These are phyloP conservation scores for Penicillium cosmopolitanum DNA, from an alignment of 495 filamentous ascomycete species.

Conservation along the genomic window DNA sequence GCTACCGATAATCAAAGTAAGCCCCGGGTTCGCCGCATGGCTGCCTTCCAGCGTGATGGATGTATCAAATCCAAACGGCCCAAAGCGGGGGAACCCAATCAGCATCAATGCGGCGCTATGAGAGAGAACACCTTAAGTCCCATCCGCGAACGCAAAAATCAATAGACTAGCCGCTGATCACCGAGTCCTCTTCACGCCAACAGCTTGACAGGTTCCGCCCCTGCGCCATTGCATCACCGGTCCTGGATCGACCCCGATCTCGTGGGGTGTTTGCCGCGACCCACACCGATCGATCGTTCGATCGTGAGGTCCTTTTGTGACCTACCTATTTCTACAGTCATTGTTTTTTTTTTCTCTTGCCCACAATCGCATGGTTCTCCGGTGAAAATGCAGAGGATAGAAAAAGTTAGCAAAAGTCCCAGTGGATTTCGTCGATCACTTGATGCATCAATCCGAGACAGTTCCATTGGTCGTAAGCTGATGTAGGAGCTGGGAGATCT, in stretches of 20 bases:
- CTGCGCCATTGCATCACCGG: conserved; percentile 33
- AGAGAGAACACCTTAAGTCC: neutral
- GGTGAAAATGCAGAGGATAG: neutral
- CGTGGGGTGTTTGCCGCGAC: conserved; percentile 11
- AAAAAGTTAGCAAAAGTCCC: neutral
- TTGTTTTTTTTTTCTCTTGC: neutral
- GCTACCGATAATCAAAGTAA: neutral
- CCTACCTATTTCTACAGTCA: neutral
- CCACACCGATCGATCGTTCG: conserved; percentile 33
- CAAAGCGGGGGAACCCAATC: conserved; percentile 14
- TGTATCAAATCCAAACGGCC: conserved; percentile 16
- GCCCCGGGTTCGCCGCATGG: neutral
- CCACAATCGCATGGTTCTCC: conserved; percentile 11
- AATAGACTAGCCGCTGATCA: conserved; percentile 27
- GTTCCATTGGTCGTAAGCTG: neutral
- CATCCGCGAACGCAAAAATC: conserved; percentile 21
- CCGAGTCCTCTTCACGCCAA: conserved; percentile 21
- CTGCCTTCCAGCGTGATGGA: conserved; percentile 12
- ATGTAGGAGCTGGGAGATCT: neutral
- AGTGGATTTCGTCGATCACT: conserved; percentile 22
- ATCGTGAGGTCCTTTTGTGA: conserved; percentile 7
- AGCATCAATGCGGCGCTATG: conserved; percentile 1
- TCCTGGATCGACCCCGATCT: conserved; percentile 20
- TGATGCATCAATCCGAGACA: conserved; percentile 25
- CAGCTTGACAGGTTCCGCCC: conserved; percentile 11